Percentiles rank a stretch among this genome's conserved stretches.
phyloP scores from a whole-genome alignment of 139 green algal genomes.

The Edaphochlamys debaryana region DNA sequence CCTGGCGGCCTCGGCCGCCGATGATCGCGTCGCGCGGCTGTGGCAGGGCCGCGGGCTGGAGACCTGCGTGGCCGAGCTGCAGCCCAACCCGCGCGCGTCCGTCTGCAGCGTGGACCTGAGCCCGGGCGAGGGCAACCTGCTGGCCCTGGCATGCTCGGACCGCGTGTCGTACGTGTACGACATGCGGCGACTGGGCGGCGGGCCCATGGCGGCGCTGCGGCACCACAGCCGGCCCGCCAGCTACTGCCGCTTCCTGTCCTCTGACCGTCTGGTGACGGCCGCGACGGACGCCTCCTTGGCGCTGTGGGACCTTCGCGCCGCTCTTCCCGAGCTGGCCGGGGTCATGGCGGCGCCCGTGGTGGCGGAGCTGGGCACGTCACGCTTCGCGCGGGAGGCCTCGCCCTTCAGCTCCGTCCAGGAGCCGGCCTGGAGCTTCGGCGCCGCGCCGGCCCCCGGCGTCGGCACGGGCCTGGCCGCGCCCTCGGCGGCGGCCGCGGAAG shows the following conservation, averaged over 20 bases:
- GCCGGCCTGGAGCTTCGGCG: no score
- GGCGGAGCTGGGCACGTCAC: no score
- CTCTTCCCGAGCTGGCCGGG: not conserved
- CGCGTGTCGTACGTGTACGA: slow-evolving; percentile 83
- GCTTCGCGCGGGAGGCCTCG: no score
- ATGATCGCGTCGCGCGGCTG: slow-evolving; percentile 89
- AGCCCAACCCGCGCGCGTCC: slow-evolving; percentile 64
- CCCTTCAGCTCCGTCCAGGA: not conserved
- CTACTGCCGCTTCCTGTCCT: slow-evolving; percentile 86
- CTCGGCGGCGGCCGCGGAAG: not conserved
- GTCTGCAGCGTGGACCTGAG: slow-evolving; percentile 89
- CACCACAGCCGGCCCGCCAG: slow-evolving; percentile 77
- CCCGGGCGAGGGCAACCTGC: slow-evolving; percentile 61
- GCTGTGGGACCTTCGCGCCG: slow-evolving; percentile 66
- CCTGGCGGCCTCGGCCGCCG: slow-evolving; percentile 76
- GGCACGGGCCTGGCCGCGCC: not conserved
- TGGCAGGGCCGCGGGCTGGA: slow-evolving; percentile 64
- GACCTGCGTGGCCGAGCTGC: slow-evolving; percentile 55
- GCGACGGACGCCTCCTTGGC: slow-evolving; percentile 88
- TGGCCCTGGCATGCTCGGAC: slow-evolving; percentile 87
- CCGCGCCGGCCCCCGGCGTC: no score
- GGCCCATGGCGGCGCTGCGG: slow-evolving; percentile 58
- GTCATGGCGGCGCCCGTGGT: not conserved
- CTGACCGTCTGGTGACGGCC: slow-evolving; percentile 74
- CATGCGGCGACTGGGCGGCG: slow-evolving; percentile 53